A percentile compares a stretch with the other conserved stretches of the same genome.
Evolutionary conservation across 2,329 filamentous ascomycete species (phyloP).

Genomic region (Helotiales sp.): DNA sequence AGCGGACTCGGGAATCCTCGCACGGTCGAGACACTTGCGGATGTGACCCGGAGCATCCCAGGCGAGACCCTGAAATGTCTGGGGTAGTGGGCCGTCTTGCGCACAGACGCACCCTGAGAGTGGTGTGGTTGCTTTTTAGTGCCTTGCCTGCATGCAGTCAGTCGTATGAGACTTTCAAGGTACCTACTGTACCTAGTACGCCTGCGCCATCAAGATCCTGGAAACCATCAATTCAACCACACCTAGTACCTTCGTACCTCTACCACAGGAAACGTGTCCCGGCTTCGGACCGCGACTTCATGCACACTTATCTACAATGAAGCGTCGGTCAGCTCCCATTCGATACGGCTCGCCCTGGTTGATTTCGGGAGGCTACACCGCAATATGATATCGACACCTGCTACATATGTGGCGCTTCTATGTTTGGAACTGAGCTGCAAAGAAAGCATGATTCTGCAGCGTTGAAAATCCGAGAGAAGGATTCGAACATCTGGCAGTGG

Average conservation of each 20-base stretch:
- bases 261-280: not conserved
- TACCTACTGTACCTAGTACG: too few relatives aligned
- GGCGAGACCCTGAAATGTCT: not conserved
- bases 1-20: too few relatives aligned
- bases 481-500: not conserved
- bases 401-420: not conserved
- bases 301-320: not conserved
- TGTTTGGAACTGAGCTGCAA: not conserved
- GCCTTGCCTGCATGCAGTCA: not conserved
- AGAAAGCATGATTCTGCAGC: not conserved
- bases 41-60: not conserved
- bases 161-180: not conserved
- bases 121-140: not conserved
- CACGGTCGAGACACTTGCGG: not conserved
- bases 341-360: not conserved
- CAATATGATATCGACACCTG: not conserved
- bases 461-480: not conserved
- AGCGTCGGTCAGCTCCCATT: not conserved
- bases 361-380: not conserved
- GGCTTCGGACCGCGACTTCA: not conserved
- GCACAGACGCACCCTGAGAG: not conserved
- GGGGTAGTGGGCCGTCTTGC: not conserved
- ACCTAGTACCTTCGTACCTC: not conserved
- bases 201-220: not conserved
- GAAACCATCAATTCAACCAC: not conserved